Evolutionary conservation across 805 yeast species (phyloP).

Genomic region (Candida bentonensis): DNA sequence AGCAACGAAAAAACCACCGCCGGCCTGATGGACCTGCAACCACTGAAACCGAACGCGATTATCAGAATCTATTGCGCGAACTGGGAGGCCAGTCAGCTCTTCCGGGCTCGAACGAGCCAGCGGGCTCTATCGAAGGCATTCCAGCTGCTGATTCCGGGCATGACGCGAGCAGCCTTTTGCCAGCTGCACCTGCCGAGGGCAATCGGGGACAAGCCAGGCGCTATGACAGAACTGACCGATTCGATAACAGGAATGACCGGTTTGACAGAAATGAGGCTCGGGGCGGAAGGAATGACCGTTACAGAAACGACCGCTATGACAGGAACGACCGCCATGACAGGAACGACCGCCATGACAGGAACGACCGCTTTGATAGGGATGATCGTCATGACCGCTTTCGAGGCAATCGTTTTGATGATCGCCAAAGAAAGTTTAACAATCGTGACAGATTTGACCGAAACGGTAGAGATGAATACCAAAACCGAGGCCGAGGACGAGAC

Average conservation of each 20-base stretch:
- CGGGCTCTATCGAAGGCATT: too few relatives aligned
- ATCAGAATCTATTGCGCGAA: conserved; percentile 37
- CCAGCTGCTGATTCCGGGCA: too few relatives aligned
- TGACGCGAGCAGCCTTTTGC: too few relatives aligned
- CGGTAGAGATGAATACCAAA: conserved; percentile 1
- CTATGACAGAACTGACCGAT: too few relatives aligned
- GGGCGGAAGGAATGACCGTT: too few relatives aligned
- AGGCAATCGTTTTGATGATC: conserved; percentile 3
- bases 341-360: not conserved
- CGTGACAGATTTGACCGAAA: conserved; percentile 2
- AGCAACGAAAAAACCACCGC: conserved; percentile 19
- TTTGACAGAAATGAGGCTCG: conserved; percentile 2
- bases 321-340: not conserved
- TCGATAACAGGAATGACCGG: too few relatives aligned
- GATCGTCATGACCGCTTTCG: not conserved
- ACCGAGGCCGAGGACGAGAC: conserved; percentile 2
- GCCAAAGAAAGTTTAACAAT: conserved; percentile 3
- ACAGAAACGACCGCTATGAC: not conserved
- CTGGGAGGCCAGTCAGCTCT: conserved; percentile 23
- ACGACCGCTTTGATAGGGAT: not conserved
- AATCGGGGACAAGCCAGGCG: too few relatives aligned
- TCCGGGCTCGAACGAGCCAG: too few relatives aligned
- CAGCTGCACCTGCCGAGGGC: too few relatives aligned
- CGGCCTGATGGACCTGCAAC: conserved; percentile 2
- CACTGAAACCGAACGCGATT: conserved; percentile 29